Conservation (phyloP, 1,284 basidiomycete species). For the Mycena sp. region DNA sequence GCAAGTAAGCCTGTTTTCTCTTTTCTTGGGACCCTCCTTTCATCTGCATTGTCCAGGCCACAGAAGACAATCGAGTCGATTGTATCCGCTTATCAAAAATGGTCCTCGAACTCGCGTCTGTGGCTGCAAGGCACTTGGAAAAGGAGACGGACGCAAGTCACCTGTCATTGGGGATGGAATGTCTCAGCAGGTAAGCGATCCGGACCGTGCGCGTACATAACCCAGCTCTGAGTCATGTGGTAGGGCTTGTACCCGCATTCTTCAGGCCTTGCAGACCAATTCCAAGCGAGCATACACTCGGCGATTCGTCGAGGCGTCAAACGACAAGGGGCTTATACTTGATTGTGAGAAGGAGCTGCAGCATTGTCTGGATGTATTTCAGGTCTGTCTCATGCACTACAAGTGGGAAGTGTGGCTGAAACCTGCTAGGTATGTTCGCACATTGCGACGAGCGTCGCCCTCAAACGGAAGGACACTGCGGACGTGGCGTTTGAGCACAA, state of each 20-base stretch:
- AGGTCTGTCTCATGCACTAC: constrained; percentile 6
- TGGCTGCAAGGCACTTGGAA: constrained; percentile 17
- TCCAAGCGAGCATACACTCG: constrained; percentile 19
- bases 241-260: constrained; percentile 21
- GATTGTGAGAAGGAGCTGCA: constrained; percentile 31
- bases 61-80: constrained; percentile 27
- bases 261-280: constrained; percentile 19
- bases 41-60: constrained; percentile 17
- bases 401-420: neutral
- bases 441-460: constrained; percentile 18
- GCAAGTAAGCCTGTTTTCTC: constrained; percentile 19
- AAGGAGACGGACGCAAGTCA: constrained; percentile 1
- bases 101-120: constrained; percentile 23
- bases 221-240: neutral
- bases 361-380: constrained; percentile 27
- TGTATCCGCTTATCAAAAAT: constrained; percentile 25
- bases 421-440: constrained; percentile 15
- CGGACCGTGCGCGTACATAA: neutral
- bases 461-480: constrained; percentile 20
- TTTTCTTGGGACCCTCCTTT: neutral
- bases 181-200: constrained; percentile 4
- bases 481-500: constrained; percentile 22
- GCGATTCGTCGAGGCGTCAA: constrained; percentile 17
- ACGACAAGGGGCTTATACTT: constrained; percentile 16
- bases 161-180: constrained; percentile 15